Evolutionary conservation across 352 stramenopile species (phyloP).

Genomic region (Pythium sp.): DNA sequence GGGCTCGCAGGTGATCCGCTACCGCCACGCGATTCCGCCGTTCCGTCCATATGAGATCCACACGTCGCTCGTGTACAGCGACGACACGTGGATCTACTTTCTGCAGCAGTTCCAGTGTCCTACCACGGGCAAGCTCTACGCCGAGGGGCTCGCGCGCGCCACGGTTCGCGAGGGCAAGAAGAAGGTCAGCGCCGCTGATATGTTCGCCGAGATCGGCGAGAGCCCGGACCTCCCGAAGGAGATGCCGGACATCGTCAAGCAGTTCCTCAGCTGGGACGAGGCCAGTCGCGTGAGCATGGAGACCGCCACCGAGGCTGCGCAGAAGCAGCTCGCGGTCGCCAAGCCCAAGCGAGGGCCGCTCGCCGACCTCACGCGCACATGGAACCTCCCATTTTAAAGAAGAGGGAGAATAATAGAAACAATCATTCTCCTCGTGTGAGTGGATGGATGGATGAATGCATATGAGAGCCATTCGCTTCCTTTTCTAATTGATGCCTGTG

Average conservation of each 20-base stretch:
- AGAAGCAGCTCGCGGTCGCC: neutral
- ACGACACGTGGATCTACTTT: constrained; percentile 66
- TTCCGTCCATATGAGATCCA: constrained; percentile 64
- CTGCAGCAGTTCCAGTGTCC: constrained; percentile 58
- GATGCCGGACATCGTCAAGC: constrained; percentile 42
- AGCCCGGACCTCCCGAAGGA: constrained; percentile 17
- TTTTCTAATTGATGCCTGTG: too few species aligned
- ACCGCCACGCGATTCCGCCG: constrained; percentile 50
- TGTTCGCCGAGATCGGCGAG: constrained; percentile 30
- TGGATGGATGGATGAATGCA: neutral
- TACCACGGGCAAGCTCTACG: constrained; percentile 44
- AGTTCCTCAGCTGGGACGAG: constrained; percentile 45
- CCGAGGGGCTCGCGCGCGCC: constrained; percentile 46
- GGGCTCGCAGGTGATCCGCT: constrained; percentile 59
- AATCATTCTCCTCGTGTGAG: neutral
- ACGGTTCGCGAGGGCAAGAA: constrained; percentile 28
- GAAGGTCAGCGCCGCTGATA: constrained; percentile 17
- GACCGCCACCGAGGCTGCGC: neutral
- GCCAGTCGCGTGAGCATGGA: constrained; percentile 19
- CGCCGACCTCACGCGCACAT: constrained; percentile 19
- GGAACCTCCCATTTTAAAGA: constrained; percentile 16
- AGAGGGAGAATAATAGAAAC: neutral
- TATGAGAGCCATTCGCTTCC: neutral
- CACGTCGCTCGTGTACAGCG: constrained; percentile 48
- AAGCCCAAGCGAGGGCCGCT: constrained; percentile 11